Conservation (phyloP, 139 green algal species). For the Coccomyxa sp. region DNA sequence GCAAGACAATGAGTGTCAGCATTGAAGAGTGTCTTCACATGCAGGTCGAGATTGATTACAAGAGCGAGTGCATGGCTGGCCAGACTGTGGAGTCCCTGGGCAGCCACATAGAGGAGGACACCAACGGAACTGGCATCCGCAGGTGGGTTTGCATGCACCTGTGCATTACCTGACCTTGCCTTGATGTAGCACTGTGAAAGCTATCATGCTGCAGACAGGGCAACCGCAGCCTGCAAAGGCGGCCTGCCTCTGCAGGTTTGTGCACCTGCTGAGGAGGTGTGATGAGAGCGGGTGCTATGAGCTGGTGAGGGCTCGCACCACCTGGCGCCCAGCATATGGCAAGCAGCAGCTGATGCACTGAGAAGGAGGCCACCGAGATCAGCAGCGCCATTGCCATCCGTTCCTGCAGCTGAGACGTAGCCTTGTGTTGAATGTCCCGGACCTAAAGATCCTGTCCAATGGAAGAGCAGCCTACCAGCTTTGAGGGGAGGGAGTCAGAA, state of each 20-base stretch:
- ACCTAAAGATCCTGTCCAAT: no score
- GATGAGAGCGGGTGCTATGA: conserved; percentile 46
- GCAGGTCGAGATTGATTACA: conserved; percentile 89
- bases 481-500: no score
- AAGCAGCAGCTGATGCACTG: conserved; percentile 2
- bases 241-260: conserved; percentile 21
- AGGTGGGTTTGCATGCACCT: not conserved
- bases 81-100: conserved; percentile 60
- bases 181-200: no score
- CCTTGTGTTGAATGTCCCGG: no score
- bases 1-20: no score
- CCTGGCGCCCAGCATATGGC: conserved; percentile 39
- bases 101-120: conserved; percentile 21
- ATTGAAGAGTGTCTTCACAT: not conserved
- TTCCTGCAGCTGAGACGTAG: no score
- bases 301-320: conserved; percentile 67
- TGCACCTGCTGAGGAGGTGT: conserved; percentile 54
- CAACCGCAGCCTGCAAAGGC: not conserved
- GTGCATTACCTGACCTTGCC: no score
- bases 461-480: no score
- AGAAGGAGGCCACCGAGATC: not conserved
- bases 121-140: conserved; percentile 18
- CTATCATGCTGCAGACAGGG: no score
- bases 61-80: conserved; percentile 76
- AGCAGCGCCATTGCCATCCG: no score